Evolutionary conservation across 352 stramenopile species (phyloP), one percentile per base, ranked within the genome.

Genomic region (Pythium diclinum): DNA sequence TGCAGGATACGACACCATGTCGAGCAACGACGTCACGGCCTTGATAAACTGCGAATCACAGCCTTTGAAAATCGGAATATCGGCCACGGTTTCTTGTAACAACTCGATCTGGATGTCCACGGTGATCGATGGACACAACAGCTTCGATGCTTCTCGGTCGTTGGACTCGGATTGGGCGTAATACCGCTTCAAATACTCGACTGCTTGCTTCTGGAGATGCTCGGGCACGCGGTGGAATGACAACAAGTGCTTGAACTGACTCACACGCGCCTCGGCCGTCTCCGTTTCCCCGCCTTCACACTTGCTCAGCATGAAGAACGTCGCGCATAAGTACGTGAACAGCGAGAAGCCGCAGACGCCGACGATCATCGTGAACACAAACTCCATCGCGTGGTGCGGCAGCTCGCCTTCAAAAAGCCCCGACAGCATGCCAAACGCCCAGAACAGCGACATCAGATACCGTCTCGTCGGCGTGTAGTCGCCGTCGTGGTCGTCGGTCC

Each of bases 231-330:
- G 79, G 38, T 91, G 82, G 36, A 91, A 91, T 5, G 72, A 75
- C 17, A 91, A 65, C 13, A 91, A 68, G 40, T 91, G 81, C 56
- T 83, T 74, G 47, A 91, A 84, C 59, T 91, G 82, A 47, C 85
- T 79, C 47, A 91, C 76, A 1, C 80, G 77, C 4, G 82, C 82
- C 30, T 89, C 82, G 9, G 80, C 71, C 2, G 73, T 74, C 60
- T 91, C 82, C 1, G 71, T 64, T 25, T 82, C 78, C 17, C 77
- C 76, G 33, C 66, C 69, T 70, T 88, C 82, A 51, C 82, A 91
- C 55, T 91, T 91, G 42, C 80, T 89, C 2, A 91, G 63, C 48
- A 88, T 74, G 59, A 91, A 91, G 38, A 91, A 87, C 10, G 82
- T 89, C n/a, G 80, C 80, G 34, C 78, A 89, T 1, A 91, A 56